Conservation (phyloP, 352 stramenopile species). For the Phytophthora fragariae region DNA sequence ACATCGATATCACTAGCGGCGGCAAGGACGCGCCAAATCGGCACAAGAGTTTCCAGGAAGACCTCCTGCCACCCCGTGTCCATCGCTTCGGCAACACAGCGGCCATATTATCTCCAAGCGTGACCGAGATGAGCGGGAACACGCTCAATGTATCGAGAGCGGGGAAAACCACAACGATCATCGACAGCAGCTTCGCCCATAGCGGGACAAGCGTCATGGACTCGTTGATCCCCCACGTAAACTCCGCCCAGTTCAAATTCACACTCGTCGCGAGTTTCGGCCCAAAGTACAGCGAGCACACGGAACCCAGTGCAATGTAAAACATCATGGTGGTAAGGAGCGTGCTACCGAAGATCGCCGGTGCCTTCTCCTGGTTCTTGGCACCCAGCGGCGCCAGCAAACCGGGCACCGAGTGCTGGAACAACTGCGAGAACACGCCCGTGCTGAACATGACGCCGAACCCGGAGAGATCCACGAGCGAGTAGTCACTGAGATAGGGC, state of each 20-base stretch:
- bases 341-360: conserved; percentile 77
- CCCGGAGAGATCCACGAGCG: conserved; percentile 69
- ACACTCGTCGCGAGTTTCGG: conserved; percentile 79
- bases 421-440: conserved; percentile 91
- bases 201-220: conserved; percentile 54
- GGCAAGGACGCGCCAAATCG: conserved; percentile 81
- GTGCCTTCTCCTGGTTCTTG: conserved; percentile 67
- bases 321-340: conserved; percentile 87
- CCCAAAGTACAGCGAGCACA: conserved; percentile 89
- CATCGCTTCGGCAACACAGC: conserved; percentile 60
- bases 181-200: conserved; percentile 71
- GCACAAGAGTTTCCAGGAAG: conserved; percentile 80
- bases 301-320: conserved; percentile 83
- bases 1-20: conserved; percentile 79
- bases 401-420: conserved; percentile 92
- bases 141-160: conserved; percentile 91
- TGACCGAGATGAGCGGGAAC: conserved; percentile 93
- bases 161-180: conserved; percentile 90
- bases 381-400: conserved; percentile 77
- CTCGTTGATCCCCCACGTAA: conserved; percentile 82
- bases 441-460: conserved; percentile 93
- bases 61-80: conserved; percentile 40
- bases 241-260: conserved; percentile 93
- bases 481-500: conserved; percentile 70
- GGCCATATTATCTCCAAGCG: conserved; percentile 91